Percentiles rank a stretch among this genome's conserved stretches.
Conservation (phyloP, 306 rosid genomes). For the Betula pendula region DNA sequence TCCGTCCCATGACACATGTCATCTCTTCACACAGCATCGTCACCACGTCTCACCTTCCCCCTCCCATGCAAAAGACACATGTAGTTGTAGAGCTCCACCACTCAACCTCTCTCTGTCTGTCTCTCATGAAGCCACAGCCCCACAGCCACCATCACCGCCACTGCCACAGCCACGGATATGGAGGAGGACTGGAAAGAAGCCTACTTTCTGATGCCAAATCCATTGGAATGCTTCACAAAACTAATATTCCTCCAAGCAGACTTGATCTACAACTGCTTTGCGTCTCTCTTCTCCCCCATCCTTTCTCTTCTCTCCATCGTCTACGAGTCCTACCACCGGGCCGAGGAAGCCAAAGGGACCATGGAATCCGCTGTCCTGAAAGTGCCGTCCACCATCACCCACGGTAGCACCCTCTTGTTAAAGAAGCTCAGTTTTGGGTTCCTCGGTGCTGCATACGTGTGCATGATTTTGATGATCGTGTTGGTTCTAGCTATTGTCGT, state of each 20-base stretch:
- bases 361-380: conserved; percentile 42
- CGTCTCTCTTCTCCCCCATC: conserved; percentile 44
- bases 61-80: conserved; percentile 47
- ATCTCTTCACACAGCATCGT: conserved; percentile 27
- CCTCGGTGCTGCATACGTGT: conserved; percentile 53
- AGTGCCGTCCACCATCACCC: conserved; percentile 36
- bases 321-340: conserved; percentile 48
- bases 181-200: conserved; percentile 28
- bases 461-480: conserved; percentile 48
- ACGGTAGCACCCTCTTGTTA: conserved; percentile 23
- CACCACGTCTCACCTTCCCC: conserved; percentile 32
- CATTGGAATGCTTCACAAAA: conserved; percentile 43
- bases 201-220: conserved; percentile 29
- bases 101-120: conserved; percentile 18
- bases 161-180: conserved; percentile 28
- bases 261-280: conserved; percentile 45
- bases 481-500: conserved; percentile 43
- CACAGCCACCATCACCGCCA: background rate
- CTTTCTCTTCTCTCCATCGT: conserved; percentile 32
- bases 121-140: background rate
- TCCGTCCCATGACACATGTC: conserved; percentile 17
- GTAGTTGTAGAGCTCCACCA: conserved; percentile 38
- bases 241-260: conserved; percentile 46
- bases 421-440: conserved; percentile 54
- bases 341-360: conserved; percentile 35